Percentiles rank a stretch among this genome's conserved stretches.
These are phyloP conservation scores for Sarocladiaceae sp. DNA, from an alignment of 2,329 filamentous ascomycete species.

Conservation along the genomic window DNA sequence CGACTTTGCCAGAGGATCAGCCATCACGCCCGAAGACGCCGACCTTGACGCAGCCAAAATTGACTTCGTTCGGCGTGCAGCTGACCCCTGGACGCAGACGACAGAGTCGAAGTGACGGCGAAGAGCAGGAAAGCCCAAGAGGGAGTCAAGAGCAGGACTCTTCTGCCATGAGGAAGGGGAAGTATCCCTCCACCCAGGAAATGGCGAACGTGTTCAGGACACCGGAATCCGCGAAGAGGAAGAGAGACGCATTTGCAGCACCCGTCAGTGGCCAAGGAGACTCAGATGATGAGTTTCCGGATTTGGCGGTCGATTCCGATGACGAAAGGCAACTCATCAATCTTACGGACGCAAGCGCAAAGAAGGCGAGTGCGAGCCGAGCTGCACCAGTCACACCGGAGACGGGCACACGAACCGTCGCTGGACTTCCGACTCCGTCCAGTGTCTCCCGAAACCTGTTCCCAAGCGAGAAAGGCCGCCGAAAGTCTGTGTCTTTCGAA, in stretches of 20 bases:
- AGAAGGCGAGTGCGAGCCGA: slow-evolving; percentile 15
- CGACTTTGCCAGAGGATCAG: slow-evolving; percentile 8
- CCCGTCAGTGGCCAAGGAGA: slow-evolving; percentile 14
- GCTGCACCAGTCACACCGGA: slow-evolving; percentile 22
- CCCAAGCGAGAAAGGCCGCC: slow-evolving; percentile 23
- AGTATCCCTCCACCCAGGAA: background rate
- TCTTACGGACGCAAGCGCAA: slow-evolving; percentile 30
- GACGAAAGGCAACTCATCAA: slow-evolving; percentile 32
- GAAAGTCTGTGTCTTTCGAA: slow-evolving; percentile 28
- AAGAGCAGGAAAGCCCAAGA: background rate
- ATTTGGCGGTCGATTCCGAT: slow-evolving; percentile 32
- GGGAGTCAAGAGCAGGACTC: background rate
- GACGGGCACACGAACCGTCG: slow-evolving; percentile 15
- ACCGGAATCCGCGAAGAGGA: slow-evolving; percentile 23
- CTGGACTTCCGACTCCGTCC: slow-evolving; percentile 29
- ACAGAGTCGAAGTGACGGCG: background rate
- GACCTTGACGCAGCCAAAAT: slow-evolving; percentile 23
- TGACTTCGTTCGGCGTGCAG: slow-evolving; percentile 25
- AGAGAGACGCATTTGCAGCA: slow-evolving; percentile 13
- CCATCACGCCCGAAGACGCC: slow-evolving; percentile 21
- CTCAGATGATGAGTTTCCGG: slow-evolving; percentile 22
- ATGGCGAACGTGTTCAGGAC: slow-evolving; percentile 16
- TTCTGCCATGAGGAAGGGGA: background rate
- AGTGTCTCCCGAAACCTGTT: slow-evolving; percentile 31
- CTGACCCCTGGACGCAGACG: slow-evolving; percentile 17